Evolutionary conservation across 2,329 filamentous ascomycete species (phyloP).

Genomic region (Fonsecaea nubica): DNA sequence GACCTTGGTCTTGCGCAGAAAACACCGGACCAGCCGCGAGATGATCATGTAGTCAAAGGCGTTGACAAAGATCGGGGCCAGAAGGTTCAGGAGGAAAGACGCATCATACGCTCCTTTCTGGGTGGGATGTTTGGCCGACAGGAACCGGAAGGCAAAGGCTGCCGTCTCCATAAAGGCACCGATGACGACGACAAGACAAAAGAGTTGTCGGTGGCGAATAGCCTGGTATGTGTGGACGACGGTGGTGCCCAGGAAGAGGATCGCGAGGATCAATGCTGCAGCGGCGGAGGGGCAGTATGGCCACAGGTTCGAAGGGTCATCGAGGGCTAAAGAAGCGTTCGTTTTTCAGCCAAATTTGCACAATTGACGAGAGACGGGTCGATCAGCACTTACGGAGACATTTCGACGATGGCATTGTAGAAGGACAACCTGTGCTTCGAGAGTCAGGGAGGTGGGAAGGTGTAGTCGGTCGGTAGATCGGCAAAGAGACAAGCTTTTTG

Average conservation of each 20-base stretch:
- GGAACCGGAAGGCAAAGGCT: slow-evolving; percentile 11
- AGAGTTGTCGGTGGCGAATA: slow-evolving; percentile 1
- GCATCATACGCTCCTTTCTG: slow-evolving; percentile 16
- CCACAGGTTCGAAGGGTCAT: slow-evolving; percentile 8
- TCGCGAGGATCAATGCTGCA: slow-evolving; percentile 5
- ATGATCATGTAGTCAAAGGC: slow-evolving; percentile 56
- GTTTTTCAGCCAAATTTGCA: neutral
- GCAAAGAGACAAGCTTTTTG: neutral
- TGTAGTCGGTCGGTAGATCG: neutral
- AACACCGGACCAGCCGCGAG: slow-evolving; percentile 53
- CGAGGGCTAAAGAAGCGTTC: neutral
- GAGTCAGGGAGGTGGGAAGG: neutral
- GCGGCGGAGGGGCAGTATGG: slow-evolving; percentile 8
- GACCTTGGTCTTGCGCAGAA: slow-evolving; percentile 45
- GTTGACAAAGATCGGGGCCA: slow-evolving; percentile 43
- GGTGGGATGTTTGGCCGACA: slow-evolving; percentile 11
- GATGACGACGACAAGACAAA: slow-evolving; percentile 16
- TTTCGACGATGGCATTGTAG: neutral
- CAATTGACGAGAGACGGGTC: neutral
- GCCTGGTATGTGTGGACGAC: slow-evolving; percentile 6
- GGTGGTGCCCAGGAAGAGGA: neutral
- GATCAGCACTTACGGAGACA: neutral
- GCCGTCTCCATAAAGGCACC: slow-evolving; percentile 20
- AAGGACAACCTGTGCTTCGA: neutral
- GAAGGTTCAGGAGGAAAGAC: slow-evolving; percentile 16